Evolutionary conservation across 1,284 basidiomycete genomes (phyloP), one percentile per base, ranked within the genome.

Genomic region (Ustilago crameri): DNA sequence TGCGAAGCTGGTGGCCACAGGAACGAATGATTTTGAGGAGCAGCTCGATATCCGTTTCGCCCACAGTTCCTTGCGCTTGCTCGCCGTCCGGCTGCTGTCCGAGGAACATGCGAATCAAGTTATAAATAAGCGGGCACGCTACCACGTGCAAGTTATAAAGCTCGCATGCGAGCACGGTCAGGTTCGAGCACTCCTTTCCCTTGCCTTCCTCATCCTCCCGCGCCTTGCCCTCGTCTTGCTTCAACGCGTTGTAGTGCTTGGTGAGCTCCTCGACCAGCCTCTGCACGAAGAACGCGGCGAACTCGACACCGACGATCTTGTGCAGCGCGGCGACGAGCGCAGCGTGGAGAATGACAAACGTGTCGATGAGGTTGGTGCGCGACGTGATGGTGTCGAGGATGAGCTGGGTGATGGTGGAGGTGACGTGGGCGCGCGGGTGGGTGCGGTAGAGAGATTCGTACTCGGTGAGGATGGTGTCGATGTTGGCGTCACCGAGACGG

Each of bases 71-170:
- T 27, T 42, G 9, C 20, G 18, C 18, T 23, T 42, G 10, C 20
- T 42, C 41, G 41, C 41, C 41, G 9, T 42, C 41, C n/a, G n/a
- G n/a, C 15, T 42, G 41, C 22, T 69, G 86, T 5, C 88, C 86
- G 45, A 98, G 86, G 57, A 98, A 87, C 9, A 88, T 87, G 3
- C 91, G 89, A 70, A 99, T 90, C 48, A 98, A 83, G 81, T 98
- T 95, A 84, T 95, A 98, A 42, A 98, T 85, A 18, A 98, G 87
- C 4, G 91, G 86, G 61, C 90, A 92, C 1, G 93, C 93, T 44
- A 98, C 88, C 23, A 98, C 92, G 83, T 93, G 91, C 79, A 97
- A 92, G 82, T 98, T 98, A 86, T 98, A 98, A 35, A 98, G 85
- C 81, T 98, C 93, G 3, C 93, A 91, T 22, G 97, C 86, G 9